Base-by-base conservation (phyloP, 1,284 basidiomycete species). In the Wallemia mellicola region DNA sequence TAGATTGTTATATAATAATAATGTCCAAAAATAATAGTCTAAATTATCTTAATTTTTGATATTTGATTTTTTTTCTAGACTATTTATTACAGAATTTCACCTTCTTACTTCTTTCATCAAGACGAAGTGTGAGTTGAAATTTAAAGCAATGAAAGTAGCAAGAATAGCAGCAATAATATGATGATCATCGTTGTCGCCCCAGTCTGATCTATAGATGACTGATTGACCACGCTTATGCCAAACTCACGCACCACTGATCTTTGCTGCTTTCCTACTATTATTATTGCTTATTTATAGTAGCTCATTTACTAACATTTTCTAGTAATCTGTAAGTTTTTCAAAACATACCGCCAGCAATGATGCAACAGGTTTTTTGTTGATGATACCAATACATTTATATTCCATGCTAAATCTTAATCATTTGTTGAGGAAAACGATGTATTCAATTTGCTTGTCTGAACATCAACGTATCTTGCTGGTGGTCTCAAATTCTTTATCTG, bases 361-460 rank as follows among this genome's bases (percentile, higher is more conserved):
- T 11, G 5, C 14, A 11, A 48, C 38, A 48, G 22, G 22, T 48
- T 30, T 30, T 30, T 48, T 48, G 38, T 11, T 48, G 38, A 48
- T 48, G 38, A 48, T 48, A 48, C 14, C 14, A 11, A 48, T 48
- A 48, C 38, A 48, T 48, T 48, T 48, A 48, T 48, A 48, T 48
- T 48, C 38, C 38, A 48, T 48, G 38, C 38, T 48, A 48, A 48
- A n/a, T 48, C 38, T 48, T 48, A 48, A 48, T 48, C 38, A n/a
- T 48, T 48, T 48, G 9, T 48, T 48, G 38, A 48, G 38, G 38
- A 48, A 48, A 48, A 48, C 38, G 38, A 22, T 48, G 38, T 48
- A 48, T 48, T 48, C 38, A 48, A 48, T 48, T n/a, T 7, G 30
- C 30, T n/a, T 48, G 5, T 48, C 38, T 48, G 38, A 48, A 7